Evolutionary conservation across 1,139 yeast genomes (phyloP), one percentile per base, ranked within the genome.

Genomic region (Geotrichum reessii): DNA sequence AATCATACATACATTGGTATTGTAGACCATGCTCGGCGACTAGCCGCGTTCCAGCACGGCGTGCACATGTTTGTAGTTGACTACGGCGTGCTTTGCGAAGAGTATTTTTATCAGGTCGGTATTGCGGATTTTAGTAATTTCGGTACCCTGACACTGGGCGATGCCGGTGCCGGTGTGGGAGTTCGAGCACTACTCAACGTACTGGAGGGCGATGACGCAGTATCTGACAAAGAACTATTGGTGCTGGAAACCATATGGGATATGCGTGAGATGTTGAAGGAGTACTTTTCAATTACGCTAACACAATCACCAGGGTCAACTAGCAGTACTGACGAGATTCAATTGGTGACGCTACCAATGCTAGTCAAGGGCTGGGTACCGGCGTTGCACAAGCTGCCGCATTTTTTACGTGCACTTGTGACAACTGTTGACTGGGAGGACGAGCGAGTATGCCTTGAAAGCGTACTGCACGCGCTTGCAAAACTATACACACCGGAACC

Each of bases 1-100:
- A 83, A 87, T 60, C 82, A 87, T 56, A 82, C 86, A 0, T 90
- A 81, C 68, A 85, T 93, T 9, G 99, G 99, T 0, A 74, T 93
- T 4, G 93, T 89, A 0, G 98, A 92, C 69, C 81, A 80, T 27
- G 69, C 72, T 3, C 80, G 83, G 63, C 76, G 98, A 47, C 73
- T 93, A 19, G 85, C 87, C 17, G 87, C 97, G 25, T 78, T 93
- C 56, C 99, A 95, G 68, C 81, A 84, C 67, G 96, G 87, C 63
- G 86, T 92, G 11, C 83, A 83, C 60, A 75, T 93, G 40, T 87
- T 81, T 68, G 72, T 93, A 22, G 84, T 95, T 47, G 97, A 93
- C 70, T 93, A 91, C 70, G 90, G 87, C 0, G 78, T 87, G 0
- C 70, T 90, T 0, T 75, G 66, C 37, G 73, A 75, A 62, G 92